A percentile compares a stretch with the other conserved stretches of the same genome.
phyloP scores from a whole-genome alignment of 2,329 filamentous ascomycete species.

The Neofusicoccum kwambonambiense region DNA sequence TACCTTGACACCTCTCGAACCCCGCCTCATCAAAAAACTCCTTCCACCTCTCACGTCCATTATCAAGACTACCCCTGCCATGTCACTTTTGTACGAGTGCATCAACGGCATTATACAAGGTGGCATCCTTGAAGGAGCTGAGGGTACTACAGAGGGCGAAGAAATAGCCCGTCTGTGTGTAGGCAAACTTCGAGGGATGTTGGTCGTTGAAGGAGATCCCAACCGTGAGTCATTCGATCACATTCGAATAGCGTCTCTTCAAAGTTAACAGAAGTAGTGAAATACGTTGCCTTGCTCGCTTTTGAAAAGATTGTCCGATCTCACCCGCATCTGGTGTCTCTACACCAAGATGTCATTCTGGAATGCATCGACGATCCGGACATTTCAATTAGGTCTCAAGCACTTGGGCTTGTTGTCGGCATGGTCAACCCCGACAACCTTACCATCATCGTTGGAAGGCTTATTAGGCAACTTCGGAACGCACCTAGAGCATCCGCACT shows the following conservation, averaged over 20 bases:
- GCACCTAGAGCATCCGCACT: slow-evolving; percentile 56
- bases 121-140: slow-evolving; percentile 81
- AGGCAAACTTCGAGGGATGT: slow-evolving; percentile 88
- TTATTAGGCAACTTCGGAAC: slow-evolving; percentile 80
- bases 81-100: slow-evolving; percentile 98
- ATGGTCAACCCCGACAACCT: slow-evolving; percentile 92
- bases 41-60: slow-evolving; percentile 87
- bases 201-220: slow-evolving; percentile 87
- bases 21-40: slow-evolving; percentile 85
- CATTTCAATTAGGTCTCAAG: slow-evolving; percentile 91
- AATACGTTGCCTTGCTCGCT: slow-evolving; percentile 93
- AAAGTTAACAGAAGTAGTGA: slow-evolving; percentile 57
- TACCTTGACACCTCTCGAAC: slow-evolving; percentile 87
- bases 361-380: slow-evolving; percentile 95
- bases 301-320: slow-evolving; percentile 93
- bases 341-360: slow-evolving; percentile 94
- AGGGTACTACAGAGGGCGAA: slow-evolving; percentile 77
- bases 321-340: slow-evolving; percentile 81
- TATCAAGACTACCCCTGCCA: slow-evolving; percentile 90
- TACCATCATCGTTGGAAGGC: slow-evolving; percentile 75
- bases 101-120: slow-evolving; percentile 98
- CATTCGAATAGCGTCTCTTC: background rate
- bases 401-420: slow-evolving; percentile 84
- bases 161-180: slow-evolving; percentile 92
- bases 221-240: slow-evolving; percentile 65